Evolutionary conservation across 2,329 filamentous ascomycete genomes (phyloP).

Genomic region (Ceratocystis colombiana): DNA sequence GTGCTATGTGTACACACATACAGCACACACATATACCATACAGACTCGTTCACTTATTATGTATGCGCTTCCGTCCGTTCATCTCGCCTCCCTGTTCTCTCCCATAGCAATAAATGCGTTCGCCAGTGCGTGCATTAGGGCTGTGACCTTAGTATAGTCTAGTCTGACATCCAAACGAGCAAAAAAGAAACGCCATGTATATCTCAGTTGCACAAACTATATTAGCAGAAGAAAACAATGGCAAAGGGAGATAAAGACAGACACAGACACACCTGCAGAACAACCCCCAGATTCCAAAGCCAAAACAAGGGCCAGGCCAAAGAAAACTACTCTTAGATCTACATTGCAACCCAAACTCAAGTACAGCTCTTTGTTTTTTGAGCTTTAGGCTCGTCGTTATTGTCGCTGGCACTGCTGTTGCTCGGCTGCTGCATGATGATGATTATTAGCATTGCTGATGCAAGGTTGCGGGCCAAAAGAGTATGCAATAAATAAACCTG

Average conservation of each 20-base stretch:
- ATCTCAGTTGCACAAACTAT: slow-evolving; percentile 2
- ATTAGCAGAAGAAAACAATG: not conserved
- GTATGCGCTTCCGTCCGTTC: no score
- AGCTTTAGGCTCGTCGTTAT: not conserved
- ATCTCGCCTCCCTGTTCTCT: no score
- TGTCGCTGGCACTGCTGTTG: not conserved
- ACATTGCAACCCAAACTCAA: not conserved
- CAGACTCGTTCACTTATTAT: no score
- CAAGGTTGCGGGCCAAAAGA: not conserved
- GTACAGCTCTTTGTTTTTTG: not conserved
- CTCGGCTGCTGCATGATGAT: not conserved
- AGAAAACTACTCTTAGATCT: not conserved
- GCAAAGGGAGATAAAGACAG: not conserved
- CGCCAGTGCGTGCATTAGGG: no score
- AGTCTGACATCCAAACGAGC: no score
- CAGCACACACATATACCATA: no score
- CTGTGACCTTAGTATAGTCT: no score
- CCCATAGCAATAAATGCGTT: no score
- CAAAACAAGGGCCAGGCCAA: not conserved
- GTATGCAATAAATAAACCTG: not conserved
- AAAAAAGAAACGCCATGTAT: not conserved
- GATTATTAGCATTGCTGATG: not conserved
- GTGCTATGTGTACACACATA: no score
- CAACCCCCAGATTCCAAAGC: not conserved
- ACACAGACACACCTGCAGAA: not conserved